Evolutionary conservation across 106 monocot species (phyloP).

Genomic region (Amphibolis antarctica): DNA sequence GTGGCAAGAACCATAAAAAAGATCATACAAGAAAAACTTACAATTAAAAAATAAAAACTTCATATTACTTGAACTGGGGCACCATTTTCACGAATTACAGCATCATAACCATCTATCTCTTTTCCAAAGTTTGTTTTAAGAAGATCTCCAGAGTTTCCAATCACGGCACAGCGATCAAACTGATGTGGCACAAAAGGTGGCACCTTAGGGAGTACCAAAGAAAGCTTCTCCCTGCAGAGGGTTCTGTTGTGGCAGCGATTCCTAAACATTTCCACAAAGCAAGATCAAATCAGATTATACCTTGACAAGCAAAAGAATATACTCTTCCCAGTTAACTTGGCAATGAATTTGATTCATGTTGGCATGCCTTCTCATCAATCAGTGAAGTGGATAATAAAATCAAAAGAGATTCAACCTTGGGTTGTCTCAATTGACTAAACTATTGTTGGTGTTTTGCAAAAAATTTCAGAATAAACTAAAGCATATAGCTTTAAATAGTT

Average conservation of each 20-base stretch:
- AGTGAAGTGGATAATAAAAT: too few relatives aligned
- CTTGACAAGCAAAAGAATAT: too few relatives aligned
- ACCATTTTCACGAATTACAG: slow-evolving; percentile 93
- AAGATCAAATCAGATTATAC: not conserved
- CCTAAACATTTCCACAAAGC: slow-evolving; percentile 14
- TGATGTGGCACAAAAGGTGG: slow-evolving; percentile 70
- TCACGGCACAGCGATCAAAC: slow-evolving; percentile 85
- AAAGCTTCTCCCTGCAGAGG: slow-evolving; percentile 82
- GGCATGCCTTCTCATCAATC: too few relatives aligned
- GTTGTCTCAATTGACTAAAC: too few relatives aligned
- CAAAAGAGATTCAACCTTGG: too few relatives aligned
- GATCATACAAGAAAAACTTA: not conserved
- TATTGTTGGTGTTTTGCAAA: too few relatives aligned
- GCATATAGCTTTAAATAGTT: too few relatives aligned
- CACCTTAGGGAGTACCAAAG: slow-evolving; percentile 73
- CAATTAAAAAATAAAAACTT: slow-evolving; percentile 1
- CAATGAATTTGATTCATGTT: too few relatives aligned
- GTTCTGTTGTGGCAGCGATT: slow-evolving; percentile 77
- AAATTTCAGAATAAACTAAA: too few relatives aligned
- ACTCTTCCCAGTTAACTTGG: too few relatives aligned
- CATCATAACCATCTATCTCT: slow-evolving; percentile 96
- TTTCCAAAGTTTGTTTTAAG: slow-evolving; percentile 90
- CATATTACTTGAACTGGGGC: slow-evolving; percentile 70
- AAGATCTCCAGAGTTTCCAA: slow-evolving; percentile 99
- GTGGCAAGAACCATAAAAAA: not conserved